Evolutionary conservation across 345 rosid species (phyloP).

Genomic region (Euphorbia tirucalli): DNA sequence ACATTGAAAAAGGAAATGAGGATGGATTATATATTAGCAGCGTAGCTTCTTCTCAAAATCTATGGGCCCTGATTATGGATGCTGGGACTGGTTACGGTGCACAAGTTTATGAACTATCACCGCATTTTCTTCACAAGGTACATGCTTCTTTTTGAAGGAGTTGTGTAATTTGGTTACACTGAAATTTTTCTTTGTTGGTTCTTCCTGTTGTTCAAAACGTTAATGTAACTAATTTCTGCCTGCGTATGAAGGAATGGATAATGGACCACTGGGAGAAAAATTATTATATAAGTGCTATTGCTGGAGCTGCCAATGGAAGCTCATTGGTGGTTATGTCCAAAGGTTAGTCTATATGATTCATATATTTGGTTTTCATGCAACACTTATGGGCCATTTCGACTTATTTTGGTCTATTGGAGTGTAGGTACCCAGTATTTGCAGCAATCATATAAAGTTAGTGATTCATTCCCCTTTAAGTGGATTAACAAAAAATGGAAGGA

Average conservation of each 20-base stretch:
- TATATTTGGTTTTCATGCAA: not conserved
- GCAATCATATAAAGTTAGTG: conserved; percentile 95
- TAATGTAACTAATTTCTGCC: conserved; percentile 1
- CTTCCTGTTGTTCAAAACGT: not conserved
- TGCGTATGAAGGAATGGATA: conserved; percentile 79
- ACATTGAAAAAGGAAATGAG: conserved; percentile 85
- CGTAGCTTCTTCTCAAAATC: conserved; percentile 84
- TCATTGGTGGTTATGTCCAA: conserved; percentile 98
- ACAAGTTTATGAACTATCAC: conserved; percentile 88
- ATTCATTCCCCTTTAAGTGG: conserved; percentile 93
- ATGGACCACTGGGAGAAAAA: conserved; percentile 99
- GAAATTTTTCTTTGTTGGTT: not conserved
- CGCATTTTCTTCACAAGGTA: conserved; percentile 86
- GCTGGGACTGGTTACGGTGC: conserved; percentile 83
- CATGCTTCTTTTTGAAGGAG: conserved; percentile 3
- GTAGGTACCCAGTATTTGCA: conserved; percentile 77
- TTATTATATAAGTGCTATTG: conserved; percentile 86
- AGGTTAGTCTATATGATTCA: conserved; percentile 43
- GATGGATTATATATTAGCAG: conserved; percentile 94
- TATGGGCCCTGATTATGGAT: conserved; percentile 98
- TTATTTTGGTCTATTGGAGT: not conserved
- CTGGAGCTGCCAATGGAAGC: conserved; percentile 89
- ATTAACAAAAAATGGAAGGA: conserved; percentile 97
- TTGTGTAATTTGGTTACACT: not conserved
- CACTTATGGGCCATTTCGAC: not conserved